phyloP scores from a whole-genome alignment of 2,329 filamentous ascomycete genomes.

The Botryotinia narcissicola region DNA sequence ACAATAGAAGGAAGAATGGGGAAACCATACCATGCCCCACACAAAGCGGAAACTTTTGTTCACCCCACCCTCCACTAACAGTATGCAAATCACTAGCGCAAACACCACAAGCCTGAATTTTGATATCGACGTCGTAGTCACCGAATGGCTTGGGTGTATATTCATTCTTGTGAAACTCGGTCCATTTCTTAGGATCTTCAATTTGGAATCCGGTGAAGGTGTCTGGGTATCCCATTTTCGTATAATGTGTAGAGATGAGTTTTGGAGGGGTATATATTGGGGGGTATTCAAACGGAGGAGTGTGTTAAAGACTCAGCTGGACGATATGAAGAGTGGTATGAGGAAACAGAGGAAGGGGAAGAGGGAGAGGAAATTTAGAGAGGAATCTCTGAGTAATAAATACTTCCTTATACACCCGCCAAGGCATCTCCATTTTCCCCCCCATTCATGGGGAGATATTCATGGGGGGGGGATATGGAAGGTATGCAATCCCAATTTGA shows the following conservation, averaged over 20 bases:
- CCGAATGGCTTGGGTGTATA: conserved; percentile 84
- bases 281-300: background rate
- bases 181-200: conserved; percentile 36
- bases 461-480: background rate
- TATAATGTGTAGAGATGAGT: background rate
- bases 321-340: background rate
- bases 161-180: conserved; percentile 45
- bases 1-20: background rate
- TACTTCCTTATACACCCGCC: conserved; percentile 5
- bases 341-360: background rate
- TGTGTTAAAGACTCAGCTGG: background rate
- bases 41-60: conserved; percentile 50
- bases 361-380: background rate
- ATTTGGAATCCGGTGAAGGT: conserved; percentile 62
- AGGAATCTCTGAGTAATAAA: background rate
- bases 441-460: background rate
- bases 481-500: background rate
- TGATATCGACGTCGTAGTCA: conserved; percentile 83
- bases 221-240: conserved; percentile 48
- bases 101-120: conserved; percentile 77
- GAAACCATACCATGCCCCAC: conserved; percentile 47
- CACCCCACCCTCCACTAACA: conserved; percentile 58
- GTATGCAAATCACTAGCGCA: conserved; percentile 73
- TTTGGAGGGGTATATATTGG: background rate
- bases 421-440: conserved; percentile 2